Percentiles rank a stretch among this genome's conserved stretches.
phyloP scores from a whole-genome alignment of 257 asterid genomes.

The Salvia rosmarinus region DNA sequence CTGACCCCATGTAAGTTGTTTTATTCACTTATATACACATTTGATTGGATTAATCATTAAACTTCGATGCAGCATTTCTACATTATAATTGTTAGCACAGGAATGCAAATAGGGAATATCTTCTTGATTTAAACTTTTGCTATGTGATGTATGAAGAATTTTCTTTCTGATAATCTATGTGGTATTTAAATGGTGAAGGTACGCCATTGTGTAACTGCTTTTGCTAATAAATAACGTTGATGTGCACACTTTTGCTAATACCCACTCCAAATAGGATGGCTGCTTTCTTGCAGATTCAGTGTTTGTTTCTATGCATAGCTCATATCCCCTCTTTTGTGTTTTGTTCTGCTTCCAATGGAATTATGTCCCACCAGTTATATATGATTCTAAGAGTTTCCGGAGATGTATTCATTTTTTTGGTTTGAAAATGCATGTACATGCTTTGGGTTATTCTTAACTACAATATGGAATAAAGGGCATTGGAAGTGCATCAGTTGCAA shows the following conservation, averaged over 20 bases:
- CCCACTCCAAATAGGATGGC: not conserved
- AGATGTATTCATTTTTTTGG: not conserved
- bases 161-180: not conserved
- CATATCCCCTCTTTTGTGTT: not conserved
- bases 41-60: no score
- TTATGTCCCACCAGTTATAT: not conserved
- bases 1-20: constrained; percentile 79
- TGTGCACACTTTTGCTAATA: not conserved
- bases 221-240: not conserved
- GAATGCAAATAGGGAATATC: not conserved
- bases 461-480: not conserved
- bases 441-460: not conserved
- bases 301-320: not conserved
- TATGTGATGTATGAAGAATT: not conserved
- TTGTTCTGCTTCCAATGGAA: not conserved
- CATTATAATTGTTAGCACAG: not conserved
- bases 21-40: no score
- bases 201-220: not conserved
- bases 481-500: not conserved
- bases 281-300: not conserved
- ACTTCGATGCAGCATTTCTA: not conserved
- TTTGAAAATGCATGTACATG: not conserved
- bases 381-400: not conserved
- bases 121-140: not conserved
- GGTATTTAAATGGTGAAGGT: not conserved